These are phyloP conservation scores for Halophytophthora batemanensis DNA, from an alignment of 352 stramenopile species.

Conservation along the genomic window DNA sequence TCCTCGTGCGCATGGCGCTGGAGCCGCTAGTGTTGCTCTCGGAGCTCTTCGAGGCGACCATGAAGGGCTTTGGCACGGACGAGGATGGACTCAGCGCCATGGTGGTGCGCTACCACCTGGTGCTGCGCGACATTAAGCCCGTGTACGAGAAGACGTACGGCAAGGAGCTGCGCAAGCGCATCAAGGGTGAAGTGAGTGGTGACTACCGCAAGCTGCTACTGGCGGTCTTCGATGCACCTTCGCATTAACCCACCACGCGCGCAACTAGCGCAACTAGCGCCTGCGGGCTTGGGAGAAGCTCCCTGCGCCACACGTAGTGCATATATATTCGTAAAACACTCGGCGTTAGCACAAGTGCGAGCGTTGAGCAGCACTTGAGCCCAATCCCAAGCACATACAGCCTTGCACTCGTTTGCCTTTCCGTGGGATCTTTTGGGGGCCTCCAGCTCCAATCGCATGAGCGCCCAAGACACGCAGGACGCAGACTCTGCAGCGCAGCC, in stretches of 20 bases:
- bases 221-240: constrained; percentile 42
- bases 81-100: constrained; percentile 55
- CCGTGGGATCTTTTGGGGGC: too few relatives aligned
- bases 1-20: constrained; percentile 58
- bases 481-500: too few relatives aligned
- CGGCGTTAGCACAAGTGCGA: too few relatives aligned
- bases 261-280: too few relatives aligned
- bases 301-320: background rate
- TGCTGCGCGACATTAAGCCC: constrained; percentile 67
- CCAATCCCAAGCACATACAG: too few relatives aligned
- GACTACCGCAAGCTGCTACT: constrained; percentile 72
- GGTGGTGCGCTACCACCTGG: constrained; percentile 77
- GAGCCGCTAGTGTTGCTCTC: constrained; percentile 57
- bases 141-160: constrained; percentile 78
- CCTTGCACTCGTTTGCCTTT: too few relatives aligned
- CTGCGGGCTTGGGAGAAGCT: background rate
- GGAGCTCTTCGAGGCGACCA: constrained; percentile 68
- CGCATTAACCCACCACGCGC: constrained; percentile 10
- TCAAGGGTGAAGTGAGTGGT: constrained; percentile 76
- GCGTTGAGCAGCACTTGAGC: too few relatives aligned
- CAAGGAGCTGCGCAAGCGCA: constrained; percentile 77
- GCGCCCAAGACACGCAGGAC: too few relatives aligned
- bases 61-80: constrained; percentile 75
- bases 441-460: too few relatives aligned
- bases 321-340: too few relatives aligned